These are phyloP conservation scores for Spencermartinsiella ligniputridi DNA, from an alignment of 1,139 yeast species.

Conservation along the genomic window DNA sequence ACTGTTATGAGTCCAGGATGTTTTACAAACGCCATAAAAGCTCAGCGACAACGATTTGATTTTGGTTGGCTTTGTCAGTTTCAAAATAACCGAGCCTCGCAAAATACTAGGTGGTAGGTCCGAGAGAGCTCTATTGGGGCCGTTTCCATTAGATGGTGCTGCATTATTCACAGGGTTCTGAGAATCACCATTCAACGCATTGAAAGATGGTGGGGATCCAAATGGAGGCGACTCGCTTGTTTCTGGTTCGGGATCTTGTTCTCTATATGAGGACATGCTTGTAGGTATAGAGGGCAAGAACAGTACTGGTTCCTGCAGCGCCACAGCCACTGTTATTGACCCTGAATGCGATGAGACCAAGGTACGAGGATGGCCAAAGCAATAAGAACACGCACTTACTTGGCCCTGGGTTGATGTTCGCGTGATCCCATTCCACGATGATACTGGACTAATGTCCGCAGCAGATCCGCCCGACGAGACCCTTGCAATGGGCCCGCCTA, in stretches of 20 bases:
- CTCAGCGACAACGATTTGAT: slow-evolving; percentile 57
- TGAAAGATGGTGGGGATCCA: neutral
- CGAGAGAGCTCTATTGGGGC: slow-evolving; percentile 9
- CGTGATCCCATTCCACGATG: slow-evolving; percentile 1
- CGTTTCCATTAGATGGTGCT: neutral
- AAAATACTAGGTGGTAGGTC: slow-evolving; percentile 69
- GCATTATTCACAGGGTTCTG: neutral
- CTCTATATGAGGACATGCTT: slow-evolving; percentile 20
- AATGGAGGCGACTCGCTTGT: neutral
- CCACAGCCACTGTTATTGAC: slow-evolving; percentile 29
- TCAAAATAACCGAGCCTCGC: slow-evolving; percentile 70
- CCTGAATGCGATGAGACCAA: slow-evolving; percentile 33
- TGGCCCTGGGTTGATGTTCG: neutral
- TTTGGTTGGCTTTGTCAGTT: slow-evolving; percentile 68
- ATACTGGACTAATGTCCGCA: neutral
- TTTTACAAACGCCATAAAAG: slow-evolving; percentile 64
- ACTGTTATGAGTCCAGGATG: slow-evolving; percentile 65
- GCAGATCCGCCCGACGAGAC: neutral
- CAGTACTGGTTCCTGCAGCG: slow-evolving; percentile 33
- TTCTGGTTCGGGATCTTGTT: slow-evolving; percentile 16
- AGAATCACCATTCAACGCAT: too few relatives aligned
- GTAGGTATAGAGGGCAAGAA: slow-evolving; percentile 27
- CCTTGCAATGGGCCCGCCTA: neutral
- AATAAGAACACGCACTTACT: slow-evolving; percentile 17
- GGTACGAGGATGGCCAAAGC: slow-evolving; percentile 32